Base-by-base conservation (phyloP, 73 alveolate genomes). In the Paramecium pentaurelia region DNA sequence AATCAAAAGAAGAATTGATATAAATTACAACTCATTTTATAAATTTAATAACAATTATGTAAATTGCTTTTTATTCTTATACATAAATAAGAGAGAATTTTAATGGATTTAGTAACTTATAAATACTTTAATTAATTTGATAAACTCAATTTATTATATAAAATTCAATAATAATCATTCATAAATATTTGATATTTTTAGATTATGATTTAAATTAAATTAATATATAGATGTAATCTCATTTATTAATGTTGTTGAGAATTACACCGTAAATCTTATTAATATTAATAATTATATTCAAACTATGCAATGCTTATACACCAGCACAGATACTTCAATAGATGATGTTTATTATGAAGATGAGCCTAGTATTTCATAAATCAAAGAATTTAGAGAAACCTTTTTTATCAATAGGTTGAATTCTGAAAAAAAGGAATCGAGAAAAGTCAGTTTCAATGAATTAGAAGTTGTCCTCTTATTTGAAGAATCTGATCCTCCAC, bases 401-500 rank as follows among this genome's bases (percentile, higher is more conserved):
- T 64, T 64, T 64, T 34, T 64, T 12, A 64, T 32, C 16, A 64
- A 34, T 64, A 64, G 84, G 28, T 12, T 34, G 22, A 64, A 34
- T 34, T 14, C 47, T 3, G 84, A 22, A 34, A 64, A 64, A 64
- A 64, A 64, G 51, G 47, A 34, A 34, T 10, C 47, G 2, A 64
- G 49, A 64, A 64, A 64, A 64, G 84, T 64, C 28, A 64, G 49
- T 64, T 64, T 64, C 84, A 64, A 64, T 64, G 84, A 28, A 64
- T 64, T 64, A 34, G 84, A 64, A 64, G 51, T 64, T 64, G 84
- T 64, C 12, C 51, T 64, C 27, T 6, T 64, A 9, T 64, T 64
- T 64, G 84, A 64, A 32, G 84, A 64, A 64, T 32, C 84, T 12
- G 84, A 64, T 64, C 84, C 84, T 8, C 84, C 84, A 32, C 28